Percentiles rank a stretch among this genome's conserved stretches.
phyloP scores from a whole-genome alignment of 768 basidiomycete genomes.

The Mycena galopus region DNA sequence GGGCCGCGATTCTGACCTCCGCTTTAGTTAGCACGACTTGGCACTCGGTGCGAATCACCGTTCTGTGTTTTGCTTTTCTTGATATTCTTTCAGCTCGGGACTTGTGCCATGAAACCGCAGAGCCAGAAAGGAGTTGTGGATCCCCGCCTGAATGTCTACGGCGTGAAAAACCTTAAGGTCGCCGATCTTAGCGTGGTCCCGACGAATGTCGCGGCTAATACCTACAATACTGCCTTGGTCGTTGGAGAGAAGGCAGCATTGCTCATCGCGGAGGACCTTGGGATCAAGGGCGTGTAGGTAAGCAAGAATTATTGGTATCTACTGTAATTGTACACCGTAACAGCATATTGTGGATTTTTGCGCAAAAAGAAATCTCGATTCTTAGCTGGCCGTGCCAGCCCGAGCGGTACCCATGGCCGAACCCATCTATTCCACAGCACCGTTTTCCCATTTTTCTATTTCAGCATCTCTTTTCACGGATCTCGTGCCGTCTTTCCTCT shows the following conservation, averaged over 20 bases:
- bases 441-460: too few species aligned
- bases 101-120: slow-evolving; percentile 64
- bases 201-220: slow-evolving; percentile 50
- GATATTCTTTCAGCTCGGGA: slow-evolving; percentile 56
- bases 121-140: slow-evolving; percentile 62
- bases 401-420: too few species aligned
- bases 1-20: neutral
- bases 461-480: too few species aligned
- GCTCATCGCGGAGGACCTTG: slow-evolving; percentile 67
- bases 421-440: too few species aligned
- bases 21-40: slow-evolving; percentile 27
- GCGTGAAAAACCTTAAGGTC: slow-evolving; percentile 58
- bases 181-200: slow-evolving; percentile 49
- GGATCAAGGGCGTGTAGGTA: slow-evolving; percentile 37
- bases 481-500: too few species aligned
- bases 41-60: slow-evolving; percentile 26
- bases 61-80: neutral
- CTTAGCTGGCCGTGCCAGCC: too few species aligned
- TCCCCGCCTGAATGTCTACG: slow-evolving; percentile 59
- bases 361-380: too few species aligned
- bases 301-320: neutral
- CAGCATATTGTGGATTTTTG: too few species aligned
- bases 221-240: slow-evolving; percentile 52
- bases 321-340: neutral
- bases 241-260: slow-evolving; percentile 72